Conservation (phyloP, 495 filamentous ascomycete genomes). For the Podospora tetraspora region DNA sequence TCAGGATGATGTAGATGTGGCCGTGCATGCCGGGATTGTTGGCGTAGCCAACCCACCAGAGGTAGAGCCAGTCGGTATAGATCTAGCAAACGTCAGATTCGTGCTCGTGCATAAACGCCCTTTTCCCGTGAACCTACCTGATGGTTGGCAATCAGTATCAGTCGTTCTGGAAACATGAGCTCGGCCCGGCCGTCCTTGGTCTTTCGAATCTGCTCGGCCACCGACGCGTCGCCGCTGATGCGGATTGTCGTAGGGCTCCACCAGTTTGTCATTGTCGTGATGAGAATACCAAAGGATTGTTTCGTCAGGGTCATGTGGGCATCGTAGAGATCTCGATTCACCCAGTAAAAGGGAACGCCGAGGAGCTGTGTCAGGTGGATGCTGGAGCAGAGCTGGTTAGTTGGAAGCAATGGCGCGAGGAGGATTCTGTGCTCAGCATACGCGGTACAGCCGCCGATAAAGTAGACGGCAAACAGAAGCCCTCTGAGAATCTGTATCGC, state of each 20-base stretch:
- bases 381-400: slow-evolving; percentile 29
- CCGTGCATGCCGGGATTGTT: slow-evolving; percentile 63
- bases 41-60: slow-evolving; percentile 84
- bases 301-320: slow-evolving; percentile 75
- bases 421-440: slow-evolving; percentile 20
- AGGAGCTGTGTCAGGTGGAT: slow-evolving; percentile 62
- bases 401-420: not conserved
- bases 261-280: slow-evolving; percentile 73
- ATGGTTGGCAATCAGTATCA: slow-evolving; percentile 80
- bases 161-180: slow-evolving; percentile 66
- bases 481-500: slow-evolving; percentile 61
- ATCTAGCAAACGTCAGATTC: slow-evolving; percentile 37
- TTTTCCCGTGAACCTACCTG: slow-evolving; percentile 46
- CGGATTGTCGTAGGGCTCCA: slow-evolving; percentile 72
- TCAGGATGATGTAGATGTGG: slow-evolving; percentile 79
- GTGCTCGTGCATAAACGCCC: not conserved
- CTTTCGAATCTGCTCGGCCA: slow-evolving; percentile 61
- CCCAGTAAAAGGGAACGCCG: slow-evolving; percentile 63
- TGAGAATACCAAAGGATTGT: slow-evolving; percentile 65
- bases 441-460: slow-evolving; percentile 49
- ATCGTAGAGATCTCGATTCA: slow-evolving; percentile 66
- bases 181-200: slow-evolving; percentile 62
- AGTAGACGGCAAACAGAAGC: slow-evolving; percentile 59
- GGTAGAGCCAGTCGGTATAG: slow-evolving; percentile 84
- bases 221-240: slow-evolving; percentile 69